These are phyloP conservation scores for Stylosanthes scabra DNA, from an alignment of 331 rosid species.

Conservation along the genomic window DNA sequence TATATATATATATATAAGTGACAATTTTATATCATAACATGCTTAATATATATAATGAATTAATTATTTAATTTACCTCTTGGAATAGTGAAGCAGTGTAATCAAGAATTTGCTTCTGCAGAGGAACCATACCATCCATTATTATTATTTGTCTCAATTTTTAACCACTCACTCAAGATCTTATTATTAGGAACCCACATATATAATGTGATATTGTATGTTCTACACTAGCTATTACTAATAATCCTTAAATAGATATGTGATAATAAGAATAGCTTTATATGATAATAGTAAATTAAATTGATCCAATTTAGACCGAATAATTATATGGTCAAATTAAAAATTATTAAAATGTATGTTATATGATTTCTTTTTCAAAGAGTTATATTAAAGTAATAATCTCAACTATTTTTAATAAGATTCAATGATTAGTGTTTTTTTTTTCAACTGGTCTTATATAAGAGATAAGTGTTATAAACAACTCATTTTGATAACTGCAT, in stretches of 20 bases:
- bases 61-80: constrained; percentile 49
- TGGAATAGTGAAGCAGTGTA: constrained; percentile 65
- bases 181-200: constrained; percentile 16
- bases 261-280: background rate
- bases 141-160: constrained; percentile 30
- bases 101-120: constrained; percentile 61
- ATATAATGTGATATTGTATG: constrained; percentile 28
- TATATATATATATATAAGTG: background rate
- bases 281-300: too few relatives aligned
- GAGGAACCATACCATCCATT: constrained; percentile 62
- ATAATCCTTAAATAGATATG: background rate
- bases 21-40: background rate
- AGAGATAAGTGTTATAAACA: too few relatives aligned
- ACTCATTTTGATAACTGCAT: too few relatives aligned
- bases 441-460: too few relatives aligned
- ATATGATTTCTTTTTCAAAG: too few relatives aligned
- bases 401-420: too few relatives aligned
- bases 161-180: constrained; percentile 39
- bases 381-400: too few relatives aligned
- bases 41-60: constrained; percentile 16
- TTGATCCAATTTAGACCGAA: too few relatives aligned
- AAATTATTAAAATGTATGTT: too few relatives aligned
- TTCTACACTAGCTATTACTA: constrained; percentile 32
- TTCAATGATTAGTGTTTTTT: too few relatives aligned
- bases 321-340: too few relatives aligned